Percentiles rank a stretch among this genome's conserved stretches.
Evolutionary conservation across 148 eudicot species (phyloP).

Genomic region (Dysphania ambrosioides): DNA sequence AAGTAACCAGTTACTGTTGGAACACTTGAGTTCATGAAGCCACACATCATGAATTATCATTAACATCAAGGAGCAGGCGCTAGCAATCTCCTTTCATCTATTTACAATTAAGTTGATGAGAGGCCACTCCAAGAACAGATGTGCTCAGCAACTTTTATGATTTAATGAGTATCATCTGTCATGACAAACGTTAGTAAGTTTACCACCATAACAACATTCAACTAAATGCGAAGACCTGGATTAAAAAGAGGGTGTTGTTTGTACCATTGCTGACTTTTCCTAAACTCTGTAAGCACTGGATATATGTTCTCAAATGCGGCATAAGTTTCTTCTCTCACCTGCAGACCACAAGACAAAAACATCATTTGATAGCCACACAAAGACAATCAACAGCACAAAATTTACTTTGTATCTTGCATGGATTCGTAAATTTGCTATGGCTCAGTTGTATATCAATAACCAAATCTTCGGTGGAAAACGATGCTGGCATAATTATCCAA

Average conservation of each 20-base stretch:
- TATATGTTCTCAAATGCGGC: slow-evolving; percentile 88
- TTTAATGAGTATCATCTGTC: slow-evolving; percentile 11
- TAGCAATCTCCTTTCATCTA: slow-evolving; percentile 22
- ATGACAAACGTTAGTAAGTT: not conserved
- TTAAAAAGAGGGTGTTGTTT: not conserved
- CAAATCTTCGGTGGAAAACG: too few species aligned
- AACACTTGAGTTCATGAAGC: not conserved
- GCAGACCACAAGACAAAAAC: slow-evolving; percentile 13
- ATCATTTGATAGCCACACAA: too few species aligned
- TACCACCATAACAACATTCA: not conserved
- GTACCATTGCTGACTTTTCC: slow-evolving; percentile 87
- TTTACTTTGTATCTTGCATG: too few species aligned
- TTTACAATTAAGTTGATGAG: slow-evolving; percentile 25
- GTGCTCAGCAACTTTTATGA: slow-evolving; percentile 1
- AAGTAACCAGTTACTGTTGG: not conserved
- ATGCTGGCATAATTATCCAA: too few species aligned
- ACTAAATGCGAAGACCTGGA: not conserved
- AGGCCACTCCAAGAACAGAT: not conserved
- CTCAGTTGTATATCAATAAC: too few species aligned
- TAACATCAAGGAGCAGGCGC: slow-evolving; percentile 2
- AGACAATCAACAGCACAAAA: too few species aligned
- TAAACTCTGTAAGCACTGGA: slow-evolving; percentile 85
- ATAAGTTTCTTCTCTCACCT: slow-evolving; percentile 92
- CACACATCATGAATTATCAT: not conserved
- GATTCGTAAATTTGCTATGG: too few species aligned